These are phyloP conservation scores for Fusarium sp. DNA, from an alignment of 2,329 filamentous ascomycete species.

Conservation along the genomic window DNA sequence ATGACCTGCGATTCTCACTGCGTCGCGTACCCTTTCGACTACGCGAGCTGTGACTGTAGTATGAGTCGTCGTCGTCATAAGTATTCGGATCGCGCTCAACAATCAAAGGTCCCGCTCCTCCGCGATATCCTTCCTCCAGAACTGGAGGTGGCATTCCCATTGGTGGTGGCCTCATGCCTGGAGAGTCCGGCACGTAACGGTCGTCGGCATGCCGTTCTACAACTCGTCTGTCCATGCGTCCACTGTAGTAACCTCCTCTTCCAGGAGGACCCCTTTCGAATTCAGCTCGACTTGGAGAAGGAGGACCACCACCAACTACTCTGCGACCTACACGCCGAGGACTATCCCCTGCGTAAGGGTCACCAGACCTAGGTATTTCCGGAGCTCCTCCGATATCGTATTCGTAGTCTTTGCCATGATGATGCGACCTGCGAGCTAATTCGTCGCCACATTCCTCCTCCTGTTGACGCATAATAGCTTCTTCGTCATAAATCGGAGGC, in stretches of 20 bases:
- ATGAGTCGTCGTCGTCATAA: conserved; percentile 53
- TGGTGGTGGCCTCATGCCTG: conserved; percentile 49
- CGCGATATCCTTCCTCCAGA: conserved; percentile 35
- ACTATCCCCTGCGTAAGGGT: conserved; percentile 72
- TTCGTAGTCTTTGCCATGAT: conserved; percentile 58
- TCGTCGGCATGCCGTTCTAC: conserved; percentile 65
- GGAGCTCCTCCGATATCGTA: conserved; percentile 54
- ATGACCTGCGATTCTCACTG: conserved; percentile 55
- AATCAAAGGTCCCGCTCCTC: conserved; percentile 36
- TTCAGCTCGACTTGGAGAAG: conserved; percentile 43
- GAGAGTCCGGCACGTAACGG: conserved; percentile 49
- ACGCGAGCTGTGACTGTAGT: conserved; percentile 48
- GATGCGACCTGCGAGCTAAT: conserved; percentile 43
- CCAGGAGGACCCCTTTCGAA: conserved; percentile 45
- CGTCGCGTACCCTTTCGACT: conserved; percentile 47
- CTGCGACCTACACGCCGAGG: conserved; percentile 58
- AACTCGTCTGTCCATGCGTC: conserved; percentile 64
- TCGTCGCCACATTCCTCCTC: conserved; percentile 65
- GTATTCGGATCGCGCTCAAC: conserved; percentile 47
- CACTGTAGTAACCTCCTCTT: conserved; percentile 59
- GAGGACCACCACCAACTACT: conserved; percentile 43
- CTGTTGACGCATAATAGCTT: conserved; percentile 59
- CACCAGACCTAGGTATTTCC: conserved; percentile 62
- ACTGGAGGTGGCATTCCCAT: conserved; percentile 53
- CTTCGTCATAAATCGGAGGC: conserved; percentile 60